Evolutionary conservation across 805 yeast species (phyloP).

Genomic region (Cyberlindnera misumaiensis): DNA sequence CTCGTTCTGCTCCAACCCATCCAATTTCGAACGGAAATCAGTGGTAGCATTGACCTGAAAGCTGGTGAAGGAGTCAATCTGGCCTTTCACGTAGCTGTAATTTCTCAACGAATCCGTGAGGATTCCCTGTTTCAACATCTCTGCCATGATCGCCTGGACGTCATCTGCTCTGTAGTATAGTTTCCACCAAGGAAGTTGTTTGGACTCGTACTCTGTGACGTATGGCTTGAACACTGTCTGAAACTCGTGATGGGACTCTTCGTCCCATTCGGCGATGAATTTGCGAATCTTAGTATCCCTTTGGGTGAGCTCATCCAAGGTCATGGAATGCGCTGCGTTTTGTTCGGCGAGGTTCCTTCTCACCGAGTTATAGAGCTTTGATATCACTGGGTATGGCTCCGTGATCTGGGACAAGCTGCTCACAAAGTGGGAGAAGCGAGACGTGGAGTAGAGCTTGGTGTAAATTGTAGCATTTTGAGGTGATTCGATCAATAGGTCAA

Average conservation of each 20-base stretch:
- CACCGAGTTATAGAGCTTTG: constrained; percentile 12
- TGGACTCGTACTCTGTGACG: constrained; percentile 19
- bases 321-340: constrained; percentile 16
- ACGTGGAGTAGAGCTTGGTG: constrained; percentile 17
- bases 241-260: constrained; percentile 24
- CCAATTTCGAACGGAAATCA: constrained; percentile 5
- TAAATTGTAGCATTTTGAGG: constrained; percentile 24
- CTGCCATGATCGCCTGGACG: constrained; percentile 21
- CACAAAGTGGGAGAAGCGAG: constrained; percentile 19
- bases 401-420: constrained; percentile 9
- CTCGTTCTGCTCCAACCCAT: constrained; percentile 11
- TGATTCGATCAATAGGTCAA: constrained; percentile 20
- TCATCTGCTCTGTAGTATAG: constrained; percentile 27
- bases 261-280: constrained; percentile 24
- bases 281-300: constrained; percentile 14
- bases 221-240: constrained; percentile 24
- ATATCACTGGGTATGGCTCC: constrained; percentile 13
- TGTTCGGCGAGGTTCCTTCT: constrained; percentile 13
- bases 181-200: constrained; percentile 26
- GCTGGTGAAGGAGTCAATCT: constrained; percentile 23
- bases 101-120: constrained; percentile 22
- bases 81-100: constrained; percentile 28
- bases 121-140: constrained; percentile 21
- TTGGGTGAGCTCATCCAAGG: constrained; percentile 11
- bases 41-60: constrained; percentile 7